Percentiles rank a stretch among this genome's conserved stretches.
These are phyloP conservation scores for Acrocalymma vagum DNA, from an alignment of 2,329 filamentous ascomycete species.

Conservation along the genomic window DNA sequence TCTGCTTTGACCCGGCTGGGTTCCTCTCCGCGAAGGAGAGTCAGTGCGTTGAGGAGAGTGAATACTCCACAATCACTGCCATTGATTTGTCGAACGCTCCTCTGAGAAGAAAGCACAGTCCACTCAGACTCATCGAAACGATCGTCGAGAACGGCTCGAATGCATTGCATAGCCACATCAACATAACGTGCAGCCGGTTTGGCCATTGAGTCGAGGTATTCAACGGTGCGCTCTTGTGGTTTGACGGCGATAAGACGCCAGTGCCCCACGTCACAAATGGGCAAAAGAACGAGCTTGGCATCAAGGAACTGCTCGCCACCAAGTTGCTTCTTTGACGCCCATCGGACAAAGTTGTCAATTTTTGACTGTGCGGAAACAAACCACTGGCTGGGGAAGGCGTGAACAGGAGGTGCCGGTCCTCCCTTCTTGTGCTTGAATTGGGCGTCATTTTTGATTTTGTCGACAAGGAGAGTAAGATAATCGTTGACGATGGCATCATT, in stretches of 20 bases:
- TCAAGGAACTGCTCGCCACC: conserved; percentile 65
- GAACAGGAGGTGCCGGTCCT: conserved; percentile 67
- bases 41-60: conserved; percentile 76
- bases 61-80: conserved; percentile 81
- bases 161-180: conserved; percentile 56
- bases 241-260: conserved; percentile 78
- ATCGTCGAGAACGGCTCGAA: conserved; percentile 65
- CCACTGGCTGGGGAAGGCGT: conserved; percentile 73
- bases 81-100: conserved; percentile 68
- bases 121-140: conserved; percentile 68
- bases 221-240: conserved; percentile 66
- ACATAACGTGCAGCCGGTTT: conserved; percentile 45
- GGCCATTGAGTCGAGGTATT: conserved; percentile 75
- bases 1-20: conserved; percentile 55
- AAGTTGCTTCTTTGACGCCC: conserved; percentile 52
- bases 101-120: conserved; percentile 59
- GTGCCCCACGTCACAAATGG: conserved; percentile 70
- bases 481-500: conserved; percentile 81
- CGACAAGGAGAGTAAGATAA: conserved; percentile 68
- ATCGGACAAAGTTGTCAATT: conserved; percentile 50
- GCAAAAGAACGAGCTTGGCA: conserved; percentile 74
- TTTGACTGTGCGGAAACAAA: conserved; percentile 60
- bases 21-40: conserved; percentile 54
- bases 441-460: conserved; percentile 64
- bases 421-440: conserved; percentile 63